Evolutionary conservation across 1,284 basidiomycete genomes (phyloP).

Genomic region (Puccinia hordei): DNA sequence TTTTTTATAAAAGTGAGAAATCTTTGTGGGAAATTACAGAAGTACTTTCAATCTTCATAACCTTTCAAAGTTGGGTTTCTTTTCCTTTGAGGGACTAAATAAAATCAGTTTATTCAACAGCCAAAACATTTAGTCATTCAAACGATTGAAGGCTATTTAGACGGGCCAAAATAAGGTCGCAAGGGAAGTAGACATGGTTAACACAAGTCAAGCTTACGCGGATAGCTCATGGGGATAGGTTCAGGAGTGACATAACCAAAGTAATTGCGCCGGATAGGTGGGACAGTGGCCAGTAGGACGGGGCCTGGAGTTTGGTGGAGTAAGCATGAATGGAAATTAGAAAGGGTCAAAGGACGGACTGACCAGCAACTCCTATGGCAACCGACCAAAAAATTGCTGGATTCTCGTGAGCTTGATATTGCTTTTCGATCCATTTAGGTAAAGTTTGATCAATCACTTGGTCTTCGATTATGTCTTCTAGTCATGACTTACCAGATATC

Average conservation of each 20-base stretch:
- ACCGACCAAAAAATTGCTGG: constrained; percentile 47
- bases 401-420: constrained; percentile 49
- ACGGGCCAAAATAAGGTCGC: no score
- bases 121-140: neutral
- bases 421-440: neutral
- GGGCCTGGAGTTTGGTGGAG: constrained; percentile 12
- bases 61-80: constrained; percentile 25
- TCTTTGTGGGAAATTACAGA: neutral
- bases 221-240: constrained; percentile 45
- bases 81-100: constrained; percentile 6
- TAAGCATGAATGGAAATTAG: neutral
- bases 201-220: constrained; percentile 22
- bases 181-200: neutral
- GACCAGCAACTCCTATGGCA: constrained; percentile 25
- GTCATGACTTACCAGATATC: neutral
- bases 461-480: neutral
- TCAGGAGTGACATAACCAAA: constrained; percentile 39
- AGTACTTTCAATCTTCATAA: constrained; percentile 15
- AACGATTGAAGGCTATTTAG: neutral
- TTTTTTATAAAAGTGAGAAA: neutral
- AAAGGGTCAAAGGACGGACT: neutral
- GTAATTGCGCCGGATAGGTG: constrained; percentile 37
- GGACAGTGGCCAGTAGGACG: constrained; percentile 32
- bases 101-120: neutral
- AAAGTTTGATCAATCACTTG: neutral